Conservation (phyloP, 164 flowering plant species). For the Vitis labrusca region DNA sequence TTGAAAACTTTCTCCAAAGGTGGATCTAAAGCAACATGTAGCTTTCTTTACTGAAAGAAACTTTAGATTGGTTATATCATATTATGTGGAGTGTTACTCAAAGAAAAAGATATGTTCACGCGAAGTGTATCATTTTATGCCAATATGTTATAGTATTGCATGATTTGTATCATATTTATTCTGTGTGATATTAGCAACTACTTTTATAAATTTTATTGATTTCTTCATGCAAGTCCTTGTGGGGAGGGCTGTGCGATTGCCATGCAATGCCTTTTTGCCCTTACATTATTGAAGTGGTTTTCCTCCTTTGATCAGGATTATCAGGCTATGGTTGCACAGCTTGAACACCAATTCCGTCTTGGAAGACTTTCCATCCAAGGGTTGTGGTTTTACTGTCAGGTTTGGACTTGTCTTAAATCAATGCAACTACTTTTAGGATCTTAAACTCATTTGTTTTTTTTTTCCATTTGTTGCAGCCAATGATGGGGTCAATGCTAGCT, state of each 20-base stretch:
- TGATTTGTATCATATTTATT: no score
- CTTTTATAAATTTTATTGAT: neutral
- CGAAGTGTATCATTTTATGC: no score
- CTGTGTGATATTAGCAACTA: no score
- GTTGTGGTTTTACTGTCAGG: constrained; percentile 98
- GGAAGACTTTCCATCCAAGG: constrained; percentile 96
- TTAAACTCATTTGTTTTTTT: constrained; percentile 5
- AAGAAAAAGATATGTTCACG: no score
- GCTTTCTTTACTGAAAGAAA: no score
- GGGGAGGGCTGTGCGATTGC: neutral
- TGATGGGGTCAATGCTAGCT: constrained; percentile 93
- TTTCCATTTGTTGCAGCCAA: constrained; percentile 51
- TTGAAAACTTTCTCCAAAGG: no score
- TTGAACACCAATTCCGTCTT: constrained; percentile 94
- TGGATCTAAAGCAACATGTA: no score
- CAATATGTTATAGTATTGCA: no score
- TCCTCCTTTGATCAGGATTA: constrained; percentile 60
- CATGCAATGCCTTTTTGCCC: neutral
- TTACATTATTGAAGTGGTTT: neutral
- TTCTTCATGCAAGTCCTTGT: neutral
- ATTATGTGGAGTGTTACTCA: no score
- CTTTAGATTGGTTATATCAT: no score
- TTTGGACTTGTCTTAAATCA: constrained; percentile 21
- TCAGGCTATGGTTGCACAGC: constrained; percentile 96
- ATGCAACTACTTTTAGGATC: neutral